Evolutionary conservation across 1,284 basidiomycete species (phyloP).

Genomic region (Rhodotorula sp.): DNA sequence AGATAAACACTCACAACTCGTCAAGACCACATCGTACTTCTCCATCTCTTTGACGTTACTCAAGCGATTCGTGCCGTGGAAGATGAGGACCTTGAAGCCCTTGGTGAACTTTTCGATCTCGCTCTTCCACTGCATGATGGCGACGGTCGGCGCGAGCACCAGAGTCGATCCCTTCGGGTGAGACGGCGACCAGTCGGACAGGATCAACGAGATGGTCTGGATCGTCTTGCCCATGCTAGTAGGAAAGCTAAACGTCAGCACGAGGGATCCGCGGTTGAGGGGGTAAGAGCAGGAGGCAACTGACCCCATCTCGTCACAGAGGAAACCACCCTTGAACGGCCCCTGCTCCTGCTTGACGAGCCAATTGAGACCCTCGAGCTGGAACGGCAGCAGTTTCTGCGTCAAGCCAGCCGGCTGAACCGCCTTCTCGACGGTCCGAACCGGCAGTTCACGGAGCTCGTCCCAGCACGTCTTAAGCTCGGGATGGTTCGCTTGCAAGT

Average conservation of each 20-base stretch:
- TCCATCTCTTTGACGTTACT: conserved; percentile 66
- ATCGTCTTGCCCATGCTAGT: conserved; percentile 94
- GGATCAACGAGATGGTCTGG: conserved; percentile 88
- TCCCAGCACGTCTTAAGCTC: conserved; percentile 88
- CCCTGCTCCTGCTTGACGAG: conserved; percentile 91
- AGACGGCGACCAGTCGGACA: conserved; percentile 60
- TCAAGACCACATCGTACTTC: conserved; percentile 76
- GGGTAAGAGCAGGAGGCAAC: background rate
- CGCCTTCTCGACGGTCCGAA: conserved; percentile 67
- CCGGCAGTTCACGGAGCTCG: conserved; percentile 67
- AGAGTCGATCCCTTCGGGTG: conserved; percentile 69
- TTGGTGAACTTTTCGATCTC: conserved; percentile 68
- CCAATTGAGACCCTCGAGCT: conserved; percentile 92
- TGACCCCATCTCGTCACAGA: conserved; percentile 91
- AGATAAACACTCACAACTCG: conserved; percentile 37
- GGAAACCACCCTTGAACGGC: conserved; percentile 78
- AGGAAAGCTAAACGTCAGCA: conserved; percentile 1
- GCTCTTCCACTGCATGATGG: conserved; percentile 98
- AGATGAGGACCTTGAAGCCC: conserved; percentile 68
- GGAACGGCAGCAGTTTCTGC: conserved; percentile 67
- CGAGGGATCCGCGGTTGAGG: background rate
- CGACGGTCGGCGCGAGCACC: conserved; percentile 79
- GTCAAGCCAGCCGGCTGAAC: conserved; percentile 73
- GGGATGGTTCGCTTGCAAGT: conserved; percentile 52
- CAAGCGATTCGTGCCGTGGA: conserved; percentile 74